These are phyloP conservation scores for Santalum album DNA, from an alignment of 164 flowering plant genomes.

Conservation along the genomic window DNA sequence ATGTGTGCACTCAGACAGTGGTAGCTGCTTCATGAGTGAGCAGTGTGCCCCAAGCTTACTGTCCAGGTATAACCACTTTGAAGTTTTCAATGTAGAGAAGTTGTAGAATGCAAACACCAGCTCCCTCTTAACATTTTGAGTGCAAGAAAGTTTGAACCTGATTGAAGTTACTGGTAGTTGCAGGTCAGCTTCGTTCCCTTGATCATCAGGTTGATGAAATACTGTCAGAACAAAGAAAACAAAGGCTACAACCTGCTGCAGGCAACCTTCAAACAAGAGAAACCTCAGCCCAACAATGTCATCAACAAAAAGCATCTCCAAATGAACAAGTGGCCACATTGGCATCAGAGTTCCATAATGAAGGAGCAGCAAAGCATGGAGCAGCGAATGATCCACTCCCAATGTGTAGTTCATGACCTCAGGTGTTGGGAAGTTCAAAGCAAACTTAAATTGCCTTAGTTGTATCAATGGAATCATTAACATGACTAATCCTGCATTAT, in stretches of 20 bases:
- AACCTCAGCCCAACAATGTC: slow-evolving; percentile 58
- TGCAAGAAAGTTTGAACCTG: slow-evolving; percentile 45
- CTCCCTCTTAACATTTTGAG: slow-evolving; percentile 36
- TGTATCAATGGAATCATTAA: slow-evolving; percentile 21
- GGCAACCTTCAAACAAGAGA: slow-evolving; percentile 71
- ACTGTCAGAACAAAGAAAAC: slow-evolving; percentile 41
- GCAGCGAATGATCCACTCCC: slow-evolving; percentile 24
- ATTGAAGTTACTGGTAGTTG: slow-evolving; percentile 75
- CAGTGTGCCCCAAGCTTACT: slow-evolving; percentile 37
- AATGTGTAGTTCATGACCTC: slow-evolving; percentile 11
- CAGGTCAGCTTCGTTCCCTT: slow-evolving; percentile 27
- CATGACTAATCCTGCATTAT: slow-evolving; percentile 20
- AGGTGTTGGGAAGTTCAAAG: slow-evolving; percentile 21
- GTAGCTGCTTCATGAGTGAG: slow-evolving; percentile 41
- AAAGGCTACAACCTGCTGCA: slow-evolving; percentile 57
- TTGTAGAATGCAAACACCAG: slow-evolving; percentile 53
- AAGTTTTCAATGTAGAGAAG: slow-evolving; percentile 36
- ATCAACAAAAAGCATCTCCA: slow-evolving; percentile 91
- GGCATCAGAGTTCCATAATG: slow-evolving; percentile 44
- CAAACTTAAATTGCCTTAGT: slow-evolving; percentile 24
- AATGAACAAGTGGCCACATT: slow-evolving; percentile 58
- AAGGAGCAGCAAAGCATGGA: slow-evolving; percentile 25
- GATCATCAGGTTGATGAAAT: slow-evolving; percentile 33
- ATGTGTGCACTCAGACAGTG: slow-evolving; percentile 71
- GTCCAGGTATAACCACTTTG: slow-evolving; percentile 59